Evolutionary conservation across 1,284 basidiomycete species (phyloP).

Genomic region (Phylloporus gajari): DNA sequence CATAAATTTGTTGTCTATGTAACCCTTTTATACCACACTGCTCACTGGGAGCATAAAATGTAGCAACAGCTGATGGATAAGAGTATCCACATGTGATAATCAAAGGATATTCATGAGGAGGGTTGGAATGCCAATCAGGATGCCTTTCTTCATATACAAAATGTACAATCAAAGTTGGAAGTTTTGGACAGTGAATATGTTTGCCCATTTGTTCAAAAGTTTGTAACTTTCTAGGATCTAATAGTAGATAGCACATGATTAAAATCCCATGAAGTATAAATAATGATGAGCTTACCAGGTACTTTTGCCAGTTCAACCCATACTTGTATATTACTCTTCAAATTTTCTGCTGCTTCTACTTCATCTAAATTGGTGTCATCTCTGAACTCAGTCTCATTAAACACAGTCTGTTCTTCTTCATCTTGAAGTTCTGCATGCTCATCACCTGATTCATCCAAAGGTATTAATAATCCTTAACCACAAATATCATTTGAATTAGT

Average conservation of each 20-base stretch:
- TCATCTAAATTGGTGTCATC: background rate
- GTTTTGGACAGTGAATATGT: background rate
- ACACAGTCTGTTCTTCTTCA: too few species aligned
- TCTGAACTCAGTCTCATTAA: background rate
- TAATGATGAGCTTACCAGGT: background rate
- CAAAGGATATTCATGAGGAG: background rate
- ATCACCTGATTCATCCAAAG: too few species aligned
- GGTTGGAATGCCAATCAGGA: background rate
- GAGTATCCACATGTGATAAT: background rate
- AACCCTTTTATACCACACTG: background rate
- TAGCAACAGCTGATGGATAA: background rate
- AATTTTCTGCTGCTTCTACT: background rate
- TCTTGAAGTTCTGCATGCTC: too few species aligned
- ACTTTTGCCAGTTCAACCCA: background rate
- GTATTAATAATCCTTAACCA: background rate
- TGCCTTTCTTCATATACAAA: background rate
- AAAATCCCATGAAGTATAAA: background rate
- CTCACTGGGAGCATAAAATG: background rate
- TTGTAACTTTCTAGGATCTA: background rate
- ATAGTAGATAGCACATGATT: background rate
- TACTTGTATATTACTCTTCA: background rate
- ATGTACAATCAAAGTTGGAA: background rate
- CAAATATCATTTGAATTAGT: too few species aligned
- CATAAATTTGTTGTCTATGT: background rate
- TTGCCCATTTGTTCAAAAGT: background rate